These are phyloP conservation scores for Saccharomycopsis schoenii DNA, from an alignment of 805 yeast species.

Conservation along the genomic window DNA sequence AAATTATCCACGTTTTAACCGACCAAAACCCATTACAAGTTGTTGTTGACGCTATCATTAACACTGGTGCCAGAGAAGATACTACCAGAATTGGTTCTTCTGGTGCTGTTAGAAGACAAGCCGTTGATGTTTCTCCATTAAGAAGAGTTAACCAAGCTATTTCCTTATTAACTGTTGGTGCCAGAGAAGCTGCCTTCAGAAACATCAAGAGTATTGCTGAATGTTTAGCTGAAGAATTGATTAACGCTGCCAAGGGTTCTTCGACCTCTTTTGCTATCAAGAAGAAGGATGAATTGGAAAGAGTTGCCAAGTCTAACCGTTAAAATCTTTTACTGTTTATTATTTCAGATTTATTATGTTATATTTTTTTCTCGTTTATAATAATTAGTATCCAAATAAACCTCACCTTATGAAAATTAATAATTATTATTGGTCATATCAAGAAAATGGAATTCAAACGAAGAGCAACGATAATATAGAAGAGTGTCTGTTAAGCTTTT, in stretches of 20 bases:
- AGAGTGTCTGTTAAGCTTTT: background rate
- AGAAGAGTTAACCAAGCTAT: constrained; percentile 99
- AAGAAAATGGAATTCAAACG: background rate
- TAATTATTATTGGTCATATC: background rate
- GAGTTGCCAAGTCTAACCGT: constrained; percentile 99
- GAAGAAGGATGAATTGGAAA: constrained; percentile 99
- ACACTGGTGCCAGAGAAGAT: constrained; percentile 99
- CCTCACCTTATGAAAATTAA: constrained; percentile 1
- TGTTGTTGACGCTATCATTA: constrained; percentile 96
- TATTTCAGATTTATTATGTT: background rate
- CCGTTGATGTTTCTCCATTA: constrained; percentile 99
- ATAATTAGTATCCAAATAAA: constrained; percentile 2
- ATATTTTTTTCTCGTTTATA: constrained; percentile 2
- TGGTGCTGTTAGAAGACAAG: constrained; percentile 99
- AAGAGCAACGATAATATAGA: background rate
- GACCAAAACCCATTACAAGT: constrained; percentile 99
- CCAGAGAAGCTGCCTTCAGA: constrained; percentile 99
- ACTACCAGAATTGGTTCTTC: constrained; percentile 99
- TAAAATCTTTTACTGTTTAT: constrained; percentile 32
- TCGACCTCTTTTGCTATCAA: constrained; percentile 99
- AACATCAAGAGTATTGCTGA: constrained; percentile 99
- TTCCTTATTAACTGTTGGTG: constrained; percentile 97
- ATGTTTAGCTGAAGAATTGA: constrained; percentile 99
- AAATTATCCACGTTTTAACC: constrained; percentile 92
- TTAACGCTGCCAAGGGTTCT: constrained; percentile 99